Conservation (phyloP, 1,284 basidiomycete genomes). For the Blastosporella zonata region DNA sequence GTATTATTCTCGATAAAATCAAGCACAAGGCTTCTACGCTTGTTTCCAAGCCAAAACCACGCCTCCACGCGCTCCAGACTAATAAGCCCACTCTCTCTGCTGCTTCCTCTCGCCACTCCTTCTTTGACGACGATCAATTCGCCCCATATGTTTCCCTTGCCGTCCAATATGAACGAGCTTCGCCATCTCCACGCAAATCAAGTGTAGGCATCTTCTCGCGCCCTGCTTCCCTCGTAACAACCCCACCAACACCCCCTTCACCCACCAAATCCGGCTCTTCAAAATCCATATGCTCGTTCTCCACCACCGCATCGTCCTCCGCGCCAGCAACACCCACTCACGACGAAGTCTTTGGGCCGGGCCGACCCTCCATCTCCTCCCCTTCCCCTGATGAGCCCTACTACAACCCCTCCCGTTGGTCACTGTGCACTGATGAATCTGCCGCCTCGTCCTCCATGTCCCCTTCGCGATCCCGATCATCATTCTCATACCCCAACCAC, state of each 20-base stretch:
- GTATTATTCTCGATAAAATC: conserved; percentile 18
- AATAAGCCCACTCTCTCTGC: conserved; percentile 14
- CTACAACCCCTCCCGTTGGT: conserved; percentile 13
- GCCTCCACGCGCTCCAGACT: conserved; percentile 4
- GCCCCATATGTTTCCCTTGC: conserved; percentile 17
- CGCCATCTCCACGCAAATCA: background rate
- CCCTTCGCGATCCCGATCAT: background rate
- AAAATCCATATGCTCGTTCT: conserved; percentile 10
- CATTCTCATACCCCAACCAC: conserved; percentile 11
- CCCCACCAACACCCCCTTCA: conserved; percentile 12
- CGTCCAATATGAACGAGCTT: conserved; percentile 13
- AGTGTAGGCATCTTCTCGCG: conserved; percentile 16
- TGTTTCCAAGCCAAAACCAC: conserved; percentile 5
- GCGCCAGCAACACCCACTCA: conserved; percentile 13
- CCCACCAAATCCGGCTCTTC: background rate
- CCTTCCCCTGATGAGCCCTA: background rate
- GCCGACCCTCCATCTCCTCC: background rate
- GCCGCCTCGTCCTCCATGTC: conserved; percentile 1
- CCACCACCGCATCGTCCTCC: conserved; percentile 5
- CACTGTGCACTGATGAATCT: conserved; percentile 17
- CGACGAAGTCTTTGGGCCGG: background rate
- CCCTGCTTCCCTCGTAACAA: conserved; percentile 15
- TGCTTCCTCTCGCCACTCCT: conserved; percentile 8
- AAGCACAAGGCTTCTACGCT: conserved; percentile 20
- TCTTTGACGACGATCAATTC: conserved; percentile 14